A percentile compares a stretch with the other conserved stretches of the same genome.
phyloP scores from a whole-genome alignment of 2,329 filamentous ascomycete genomes.

The Leptographium procerum region DNA sequence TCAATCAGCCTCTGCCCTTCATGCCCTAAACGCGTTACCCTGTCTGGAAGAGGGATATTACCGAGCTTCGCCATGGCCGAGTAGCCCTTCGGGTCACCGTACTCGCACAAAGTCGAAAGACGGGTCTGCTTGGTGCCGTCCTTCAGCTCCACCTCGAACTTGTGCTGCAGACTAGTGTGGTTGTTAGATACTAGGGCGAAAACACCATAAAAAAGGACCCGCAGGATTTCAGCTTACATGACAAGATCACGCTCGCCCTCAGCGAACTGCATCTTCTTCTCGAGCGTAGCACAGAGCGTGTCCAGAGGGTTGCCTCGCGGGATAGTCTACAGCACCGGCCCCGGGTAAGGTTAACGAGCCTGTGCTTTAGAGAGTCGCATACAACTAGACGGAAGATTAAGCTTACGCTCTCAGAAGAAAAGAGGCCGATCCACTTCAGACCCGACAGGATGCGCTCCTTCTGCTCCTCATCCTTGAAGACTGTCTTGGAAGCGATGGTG shows the following conservation, averaged over 20 bases:
- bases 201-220: too few species aligned
- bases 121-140: constrained; percentile 67
- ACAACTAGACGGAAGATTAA: constrained; percentile 14
- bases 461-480: constrained; percentile 57
- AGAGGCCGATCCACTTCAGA: constrained; percentile 55
- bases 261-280: constrained; percentile 85
- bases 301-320: constrained; percentile 73
- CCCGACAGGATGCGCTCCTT: constrained; percentile 53
- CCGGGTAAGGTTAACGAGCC: background rate
- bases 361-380: background rate
- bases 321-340: constrained; percentile 35
- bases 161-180: constrained; percentile 53
- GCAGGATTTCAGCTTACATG: constrained; percentile 25
- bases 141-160: constrained; percentile 73
- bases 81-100: constrained; percentile 60
- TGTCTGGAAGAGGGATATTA: background rate
- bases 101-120: constrained; percentile 72
- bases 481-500: constrained; percentile 64
- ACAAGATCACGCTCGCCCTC: constrained; percentile 76
- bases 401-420: constrained; percentile 55
- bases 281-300: constrained; percentile 78
- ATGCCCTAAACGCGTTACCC: background rate
- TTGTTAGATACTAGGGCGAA: background rate
- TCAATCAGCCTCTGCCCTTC: background rate
- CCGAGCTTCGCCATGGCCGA: constrained; percentile 71